Evolutionary conservation across 257 asterid genomes (phyloP).

Genomic region (Nicotiana benthamiana): DNA sequence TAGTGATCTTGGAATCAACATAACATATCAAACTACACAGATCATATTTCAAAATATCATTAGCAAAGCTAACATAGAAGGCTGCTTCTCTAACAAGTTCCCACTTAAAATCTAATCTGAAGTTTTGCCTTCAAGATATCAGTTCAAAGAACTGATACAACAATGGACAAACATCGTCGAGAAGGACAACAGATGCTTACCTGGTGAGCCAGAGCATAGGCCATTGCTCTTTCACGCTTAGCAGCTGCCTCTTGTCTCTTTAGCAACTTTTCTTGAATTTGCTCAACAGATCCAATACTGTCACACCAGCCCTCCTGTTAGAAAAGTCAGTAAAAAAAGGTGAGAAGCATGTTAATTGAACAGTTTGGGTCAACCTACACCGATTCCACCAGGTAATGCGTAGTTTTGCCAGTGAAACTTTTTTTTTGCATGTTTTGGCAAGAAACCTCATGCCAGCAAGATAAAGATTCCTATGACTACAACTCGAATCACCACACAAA

Average conservation of each 20-base stretch:
- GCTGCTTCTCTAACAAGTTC: neutral
- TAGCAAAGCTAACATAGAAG: neutral
- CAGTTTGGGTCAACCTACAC: neutral
- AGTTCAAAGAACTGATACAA: neutral
- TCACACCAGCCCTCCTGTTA: constrained; percentile 97
- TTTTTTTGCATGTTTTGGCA: neutral
- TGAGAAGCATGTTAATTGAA: neutral
- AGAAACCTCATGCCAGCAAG: neutral
- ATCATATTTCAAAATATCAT: neutral
- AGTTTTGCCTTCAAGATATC: neutral
- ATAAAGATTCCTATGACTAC: neutral
- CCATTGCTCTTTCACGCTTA: constrained; percentile 99
- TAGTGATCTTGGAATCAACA: neutral
- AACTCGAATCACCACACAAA: neutral
- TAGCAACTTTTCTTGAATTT: constrained; percentile 82
- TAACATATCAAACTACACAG: neutral
- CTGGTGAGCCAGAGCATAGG: constrained; percentile 98
- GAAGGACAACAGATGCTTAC: constrained; percentile 26
- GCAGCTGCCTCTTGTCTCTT: constrained; percentile 99
- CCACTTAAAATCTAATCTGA: neutral
- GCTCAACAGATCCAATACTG: constrained; percentile 86
- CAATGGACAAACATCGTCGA: neutral
- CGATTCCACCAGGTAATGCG: neutral
- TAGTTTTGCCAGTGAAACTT: neutral
- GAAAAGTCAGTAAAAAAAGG: neutral